Percentiles rank a stretch among this genome's conserved stretches.
These are phyloP conservation scores for Borealophlyctis nickersoniae DNA, from an alignment of 192 early-diverging fungal species.

Conservation along the genomic window DNA sequence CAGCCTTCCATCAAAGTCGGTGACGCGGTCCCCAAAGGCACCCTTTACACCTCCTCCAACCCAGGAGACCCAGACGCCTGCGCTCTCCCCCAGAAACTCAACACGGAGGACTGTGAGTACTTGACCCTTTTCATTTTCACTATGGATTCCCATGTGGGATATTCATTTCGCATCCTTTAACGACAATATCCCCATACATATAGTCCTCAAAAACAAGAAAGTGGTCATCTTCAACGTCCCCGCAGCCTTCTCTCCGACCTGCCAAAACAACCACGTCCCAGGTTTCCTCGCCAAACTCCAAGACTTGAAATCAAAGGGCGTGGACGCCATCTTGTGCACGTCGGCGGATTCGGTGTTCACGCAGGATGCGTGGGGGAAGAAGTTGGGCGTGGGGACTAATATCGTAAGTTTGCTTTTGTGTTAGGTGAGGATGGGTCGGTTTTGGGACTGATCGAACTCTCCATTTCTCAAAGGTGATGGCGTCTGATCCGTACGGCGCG, in stretches of 20 bases:
- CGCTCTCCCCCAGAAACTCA: slow-evolving; percentile 24
- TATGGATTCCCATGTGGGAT: not conserved
- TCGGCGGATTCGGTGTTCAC: slow-evolving; percentile 58
- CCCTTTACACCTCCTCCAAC: slow-evolving; percentile 14
- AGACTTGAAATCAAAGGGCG: slow-evolving; percentile 65
- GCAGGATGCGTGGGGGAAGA: slow-evolving; percentile 57
- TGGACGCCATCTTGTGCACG: slow-evolving; percentile 67
- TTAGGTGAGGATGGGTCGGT: no score
- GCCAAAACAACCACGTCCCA: slow-evolving; percentile 65
- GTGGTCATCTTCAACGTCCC: slow-evolving; percentile 67
- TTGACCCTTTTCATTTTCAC: not conserved
- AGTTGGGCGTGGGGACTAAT: slow-evolving; percentile 38
- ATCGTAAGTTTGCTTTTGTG: slow-evolving; percentile 23
- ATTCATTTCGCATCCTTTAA: not conserved
- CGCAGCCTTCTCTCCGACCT: slow-evolving; percentile 67
- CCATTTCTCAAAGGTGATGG: slow-evolving; percentile 54
- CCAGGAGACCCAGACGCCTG: slow-evolving; percentile 18
- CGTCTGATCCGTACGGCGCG: slow-evolving; percentile 71
- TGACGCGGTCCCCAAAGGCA: slow-evolving; percentile 21
- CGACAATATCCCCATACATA: slow-evolving; percentile 15
- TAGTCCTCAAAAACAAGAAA: slow-evolving; percentile 59
- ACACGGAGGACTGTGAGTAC: not conserved
- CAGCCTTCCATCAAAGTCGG: not conserved
- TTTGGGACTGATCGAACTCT: no score
- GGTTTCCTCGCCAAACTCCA: slow-evolving; percentile 53